phyloP scores from a whole-genome alignment of 1,139 yeast genomes.

The Taphrina flavorubra region DNA sequence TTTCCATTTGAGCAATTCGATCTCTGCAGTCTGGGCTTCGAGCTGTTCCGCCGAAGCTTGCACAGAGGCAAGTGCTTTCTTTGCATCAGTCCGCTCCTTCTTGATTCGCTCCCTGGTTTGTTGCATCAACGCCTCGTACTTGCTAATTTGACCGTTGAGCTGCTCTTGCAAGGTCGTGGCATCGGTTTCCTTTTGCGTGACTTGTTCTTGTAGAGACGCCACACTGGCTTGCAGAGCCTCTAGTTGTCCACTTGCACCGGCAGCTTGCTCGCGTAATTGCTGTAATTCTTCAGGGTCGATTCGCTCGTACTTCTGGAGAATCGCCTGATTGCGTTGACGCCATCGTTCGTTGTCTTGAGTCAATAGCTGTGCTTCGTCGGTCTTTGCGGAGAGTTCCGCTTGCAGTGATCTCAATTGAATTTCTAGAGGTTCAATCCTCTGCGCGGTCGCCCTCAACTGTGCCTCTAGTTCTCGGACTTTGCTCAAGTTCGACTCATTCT shows the following conservation, averaged over 20 bases:
- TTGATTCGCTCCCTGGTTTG: constrained; percentile 39
- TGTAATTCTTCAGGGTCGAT: constrained; percentile 59
- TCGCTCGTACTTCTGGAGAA: constrained; percentile 58
- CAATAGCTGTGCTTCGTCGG: constrained; percentile 54
- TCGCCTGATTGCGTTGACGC: constrained; percentile 60
- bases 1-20: constrained; percentile 17
- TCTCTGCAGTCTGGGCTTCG: constrained; percentile 17
- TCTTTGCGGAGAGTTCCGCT: constrained; percentile 55
- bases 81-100: constrained; percentile 37
- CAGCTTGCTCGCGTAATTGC: constrained; percentile 48
- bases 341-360: constrained; percentile 59
- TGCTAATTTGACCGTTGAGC: constrained; percentile 12
- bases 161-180: constrained; percentile 12
- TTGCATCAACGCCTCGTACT: constrained; percentile 34
- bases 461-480: constrained; percentile 52
- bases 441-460: constrained; percentile 52
- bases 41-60: constrained; percentile 10
- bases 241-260: constrained; percentile 16
- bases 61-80: constrained; percentile 17
- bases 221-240: background rate
- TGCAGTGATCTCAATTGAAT: constrained; percentile 52
- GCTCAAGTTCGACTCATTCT: constrained; percentile 53
- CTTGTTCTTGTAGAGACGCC: constrained; percentile 13
- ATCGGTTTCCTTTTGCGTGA: background rate
- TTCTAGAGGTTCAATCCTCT: constrained; percentile 52